Evolutionary conservation across 192 early-diverging fungal genomes (phyloP), one percentile per base, ranked within the genome.

Genomic region (Physocladia obscura): DNA sequence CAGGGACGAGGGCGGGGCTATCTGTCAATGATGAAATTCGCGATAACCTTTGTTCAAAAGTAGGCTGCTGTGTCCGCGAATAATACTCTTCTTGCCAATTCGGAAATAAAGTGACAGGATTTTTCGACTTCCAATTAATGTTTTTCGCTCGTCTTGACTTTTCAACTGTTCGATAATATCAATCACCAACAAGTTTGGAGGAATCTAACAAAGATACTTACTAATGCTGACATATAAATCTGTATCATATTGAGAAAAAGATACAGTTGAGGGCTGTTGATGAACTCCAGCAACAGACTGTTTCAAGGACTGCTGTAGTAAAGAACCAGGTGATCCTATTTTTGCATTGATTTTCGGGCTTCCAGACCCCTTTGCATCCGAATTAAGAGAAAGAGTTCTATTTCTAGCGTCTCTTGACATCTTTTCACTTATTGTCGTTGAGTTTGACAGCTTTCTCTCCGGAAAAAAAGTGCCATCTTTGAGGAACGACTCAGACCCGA

Each of bases 141-240:
- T 79, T 82, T 55, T 82, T 82, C 6, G 76, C 76, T 63, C 79
- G 74, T 24, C 80, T 74, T 4, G 67, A 69, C 34, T 69, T 65
- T 27, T 82, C 77, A 2, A 82, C 62, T 26, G 50, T n/a, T n/a
- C n/a, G n/a, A n/a, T n/a, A n/a, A n/a, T n/a, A n/a, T n/a, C 54
- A 27, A 19, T 4, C 19, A 19, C 17, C n/a, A 47, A 47, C 39
- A 39, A 47, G 22, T 15, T 62, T 21, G 8, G 57, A 11, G 29
- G 4, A 22, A 39, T 47, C 13, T 67, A 40, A 27, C 39, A 40
- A 4, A 74, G 64, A 55, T 52, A 61, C 54, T 70, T 71, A 37
- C 57, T 47, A 35, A 63, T 78, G 19, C 54, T 58, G 4, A 61
- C 30, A 63, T 51, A 57, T 47, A 52, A 31, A 22, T 67, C 65